phyloP scores from a whole-genome alignment of 371 early-diverging fungal genomes.

The Smittium culicis region DNA sequence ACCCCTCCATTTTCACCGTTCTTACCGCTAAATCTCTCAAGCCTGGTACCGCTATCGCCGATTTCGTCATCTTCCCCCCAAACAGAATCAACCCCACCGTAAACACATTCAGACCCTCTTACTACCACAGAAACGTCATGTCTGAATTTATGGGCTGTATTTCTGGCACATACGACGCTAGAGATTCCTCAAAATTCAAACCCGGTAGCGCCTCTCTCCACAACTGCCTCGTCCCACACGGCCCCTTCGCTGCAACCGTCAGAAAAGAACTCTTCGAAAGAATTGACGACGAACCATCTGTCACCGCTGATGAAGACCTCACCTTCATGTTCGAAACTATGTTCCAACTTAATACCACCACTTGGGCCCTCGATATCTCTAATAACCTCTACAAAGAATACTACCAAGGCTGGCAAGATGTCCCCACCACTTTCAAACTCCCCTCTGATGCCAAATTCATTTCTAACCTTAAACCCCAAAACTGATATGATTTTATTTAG shows the following conservation, averaged over 20 bases:
- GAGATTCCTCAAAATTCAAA: constrained; percentile 65
- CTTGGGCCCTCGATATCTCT: constrained; percentile 65
- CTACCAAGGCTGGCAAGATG: constrained; percentile 56
- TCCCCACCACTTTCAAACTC: constrained; percentile 21
- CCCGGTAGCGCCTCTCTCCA: constrained; percentile 88
- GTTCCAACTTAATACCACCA: constrained; percentile 61
- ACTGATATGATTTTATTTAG: neutral
- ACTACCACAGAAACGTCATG: constrained; percentile 90
- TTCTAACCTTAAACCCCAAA: neutral
- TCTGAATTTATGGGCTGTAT: constrained; percentile 96
- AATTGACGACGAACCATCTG: constrained; percentile 44
- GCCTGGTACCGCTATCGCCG: constrained; percentile 82
- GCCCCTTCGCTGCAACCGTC: constrained; percentile 80
- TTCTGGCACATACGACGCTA: constrained; percentile 83
- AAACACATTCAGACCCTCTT: constrained; percentile 87
- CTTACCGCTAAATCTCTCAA: constrained; percentile 75
- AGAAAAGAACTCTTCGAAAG: constrained; percentile 37
- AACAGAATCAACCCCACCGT: constrained; percentile 89
- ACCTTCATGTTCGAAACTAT: constrained; percentile 94
- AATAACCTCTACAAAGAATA: constrained; percentile 65
- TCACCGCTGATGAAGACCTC: constrained; percentile 66
- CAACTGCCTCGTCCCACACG: constrained; percentile 83
- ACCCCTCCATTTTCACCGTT: constrained; percentile 92
- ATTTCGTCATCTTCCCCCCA: constrained; percentile 96
- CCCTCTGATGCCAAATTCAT: neutral